Conservation (phyloP, 768 basidiomycete genomes). For the Podaxis sp. region DNA sequence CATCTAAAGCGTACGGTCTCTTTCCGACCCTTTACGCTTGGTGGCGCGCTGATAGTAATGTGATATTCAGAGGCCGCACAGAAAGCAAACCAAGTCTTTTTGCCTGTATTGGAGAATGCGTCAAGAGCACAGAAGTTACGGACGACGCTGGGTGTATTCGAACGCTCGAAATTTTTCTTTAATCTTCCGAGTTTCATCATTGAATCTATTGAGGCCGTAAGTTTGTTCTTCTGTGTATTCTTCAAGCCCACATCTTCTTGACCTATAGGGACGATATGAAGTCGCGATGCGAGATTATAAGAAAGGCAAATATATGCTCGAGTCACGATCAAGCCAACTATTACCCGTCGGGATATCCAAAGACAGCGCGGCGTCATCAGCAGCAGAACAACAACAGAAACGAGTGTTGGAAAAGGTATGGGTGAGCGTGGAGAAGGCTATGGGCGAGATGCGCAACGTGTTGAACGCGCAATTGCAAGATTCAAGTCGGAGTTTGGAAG, state of each 20-base stretch:
- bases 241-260: neutral
- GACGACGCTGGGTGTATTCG: constrained; percentile 92
- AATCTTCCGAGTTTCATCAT: constrained; percentile 91
- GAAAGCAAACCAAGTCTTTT: constrained; percentile 93
- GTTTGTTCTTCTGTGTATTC: constrained; percentile 22
- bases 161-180: constrained; percentile 97
- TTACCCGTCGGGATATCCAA: constrained; percentile 66
- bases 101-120: constrained; percentile 94
- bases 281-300: constrained; percentile 94
- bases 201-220: constrained; percentile 85
- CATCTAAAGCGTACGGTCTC: constrained; percentile 73
- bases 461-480: constrained; percentile 82
- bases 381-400: constrained; percentile 76
- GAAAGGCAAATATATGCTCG: constrained; percentile 89
- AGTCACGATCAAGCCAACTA: constrained; percentile 85
- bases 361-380: constrained; percentile 46
- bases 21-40: constrained; percentile 1
- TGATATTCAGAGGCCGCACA: constrained; percentile 69
- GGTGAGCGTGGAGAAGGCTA: constrained; percentile 91
- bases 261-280: constrained; percentile 83
- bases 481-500: constrained; percentile 75
- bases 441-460: constrained; percentile 83
- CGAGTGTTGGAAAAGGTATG: constrained; percentile 96
- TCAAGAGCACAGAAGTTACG: constrained; percentile 92
- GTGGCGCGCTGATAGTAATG: constrained; percentile 1